Base-by-base conservation (phyloP, 2,329 filamentous ascomycete genomes). In the Colletotrichum lupini region DNA sequence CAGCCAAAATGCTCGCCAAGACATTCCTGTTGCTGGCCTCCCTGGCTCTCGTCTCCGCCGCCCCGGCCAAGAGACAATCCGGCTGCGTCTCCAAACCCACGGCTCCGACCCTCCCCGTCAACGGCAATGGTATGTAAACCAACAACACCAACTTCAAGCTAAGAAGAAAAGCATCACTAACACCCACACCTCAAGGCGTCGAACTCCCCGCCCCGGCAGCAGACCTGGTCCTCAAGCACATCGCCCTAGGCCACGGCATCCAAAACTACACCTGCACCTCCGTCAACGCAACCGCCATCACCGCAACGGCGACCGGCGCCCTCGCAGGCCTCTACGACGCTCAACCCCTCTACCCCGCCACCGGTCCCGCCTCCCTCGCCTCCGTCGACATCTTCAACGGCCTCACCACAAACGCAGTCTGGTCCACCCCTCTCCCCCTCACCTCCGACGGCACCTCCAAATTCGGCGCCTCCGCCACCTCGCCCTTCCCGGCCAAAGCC, bases 251-350 rank as follows among this genome's bases (percentile, higher is more conserved):
- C 76, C 87, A 91, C 76, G 91, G 91, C 70, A 88, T 91, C 77
- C 91, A 93, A 78, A 93, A 93, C 87, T 93, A 93, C 85, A 91
- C 89, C 49, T 93, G 91, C 81, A 79, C 77, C 35, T 68, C 77
- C 14, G 75, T 76, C n/a, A 72, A 78, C 3, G 75, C 76, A 2
- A 59, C 67, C 5, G 11, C 68, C 26, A n/a, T 67, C 22, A 76
- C 77, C 0, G 82, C 85, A 35, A 77, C 77, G 6, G 80, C 85
- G n/a, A 80, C 82, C 24, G 90, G 90, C 58, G 90, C 90, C 59
- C 83, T 91, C 28, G 90, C 90, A 74, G 86, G 88, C 67, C 87
- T 92, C 73, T 91, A 90, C 86, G 89, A 92, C 77, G 83, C 87
- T 75, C 87, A 85, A 14, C 37, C 75, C 4, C 81, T 90, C n/a